Base-by-base conservation (phyloP, 192 early-diverging fungal genomes). In the Mortierella alpina region DNA sequence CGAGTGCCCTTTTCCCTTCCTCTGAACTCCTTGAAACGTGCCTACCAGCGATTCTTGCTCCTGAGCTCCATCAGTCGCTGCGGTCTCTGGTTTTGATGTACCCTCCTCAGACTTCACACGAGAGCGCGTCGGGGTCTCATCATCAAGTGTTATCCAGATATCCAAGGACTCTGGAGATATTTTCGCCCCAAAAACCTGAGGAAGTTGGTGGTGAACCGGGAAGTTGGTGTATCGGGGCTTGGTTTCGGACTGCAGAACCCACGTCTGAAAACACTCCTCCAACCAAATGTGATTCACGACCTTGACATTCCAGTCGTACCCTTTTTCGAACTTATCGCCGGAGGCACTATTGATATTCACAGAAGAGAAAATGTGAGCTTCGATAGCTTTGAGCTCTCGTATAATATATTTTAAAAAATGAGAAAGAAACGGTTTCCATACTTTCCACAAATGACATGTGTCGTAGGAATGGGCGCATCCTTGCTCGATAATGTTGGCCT, bases 201-300 rank as follows among this genome's bases (percentile, higher is more conserved):
- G 82, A 15, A 95, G 81, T 44, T 84, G 63, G 14, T 84, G 83
- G 14, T 85, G 75, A 42, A 73, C 64, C 7, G 90, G 90, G 66
- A 91, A 92, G 20, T 79, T 60, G 7, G 75, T 82, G 53, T 91
- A 95, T 40, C 75, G 76, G 31, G 78, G 84, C 49, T 89, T 85
- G 49, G 87, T 85, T 18, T 90, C 87, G 10, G 86, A 77, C 60
- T 90, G 88, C 39, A 87, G 50, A 58, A 72, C 60, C 91, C 93
- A 93, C 39, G 83, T 63, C 62, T 86, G 86, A 73, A 86, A 95
- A 75, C 89, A 87, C 41, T 92, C 92, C 83, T 97, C 95, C 0
- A 97, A 63, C 95, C 95, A 97, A 17, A 95, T 55, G 80, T 97
- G 95, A 78, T 97, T 96, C 8, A 95, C 86, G 7, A 94, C 79